Conservation (phyloP, 495 filamentous ascomycete species). For the Talaromyces adpressus region DNA sequence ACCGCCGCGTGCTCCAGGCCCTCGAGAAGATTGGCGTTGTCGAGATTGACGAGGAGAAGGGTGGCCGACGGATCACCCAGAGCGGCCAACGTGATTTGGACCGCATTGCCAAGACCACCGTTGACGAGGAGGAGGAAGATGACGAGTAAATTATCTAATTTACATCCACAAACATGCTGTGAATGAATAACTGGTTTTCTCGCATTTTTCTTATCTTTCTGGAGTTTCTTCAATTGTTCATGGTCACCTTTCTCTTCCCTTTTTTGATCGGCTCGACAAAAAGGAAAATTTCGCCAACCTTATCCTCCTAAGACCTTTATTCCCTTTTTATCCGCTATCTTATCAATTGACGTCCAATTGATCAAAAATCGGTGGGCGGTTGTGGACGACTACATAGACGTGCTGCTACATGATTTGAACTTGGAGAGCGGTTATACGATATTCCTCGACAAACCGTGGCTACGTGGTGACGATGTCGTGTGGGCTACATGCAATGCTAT, state of each 20-base stretch:
- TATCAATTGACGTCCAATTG: conserved; percentile 12
- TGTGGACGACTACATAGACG: conserved; percentile 2
- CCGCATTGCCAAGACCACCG: conserved; percentile 59
- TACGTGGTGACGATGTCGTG: background rate
- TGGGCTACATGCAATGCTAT: background rate
- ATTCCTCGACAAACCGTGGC: background rate
- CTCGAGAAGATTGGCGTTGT: conserved; percentile 98
- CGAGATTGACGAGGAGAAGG: conserved; percentile 94
- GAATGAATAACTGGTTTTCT: conserved; percentile 22
- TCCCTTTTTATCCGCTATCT: conserved; percentile 18
- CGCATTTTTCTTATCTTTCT: conserved; percentile 13
- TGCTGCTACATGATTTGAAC: conserved; percentile 5
- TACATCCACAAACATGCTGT: conserved; percentile 23
- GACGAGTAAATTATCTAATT: conserved; percentile 43
- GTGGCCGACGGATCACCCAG: conserved; percentile 94
- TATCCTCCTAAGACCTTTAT: conserved; percentile 18
- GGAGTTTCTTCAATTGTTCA: conserved; percentile 8
- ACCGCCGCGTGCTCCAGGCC: conserved; percentile 91
- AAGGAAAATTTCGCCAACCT: conserved; percentile 20
- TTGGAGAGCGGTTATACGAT: conserved; percentile 4
- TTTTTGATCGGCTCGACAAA: background rate
- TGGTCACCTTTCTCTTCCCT: conserved; percentile 4
- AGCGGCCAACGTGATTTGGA: conserved; percentile 97
- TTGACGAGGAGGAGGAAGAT: conserved; percentile 46
- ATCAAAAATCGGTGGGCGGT: conserved; percentile 4